These are phyloP conservation scores for Gentiana straminea DNA, from an alignment of 257 asterid genomes.

Conservation along the genomic window DNA sequence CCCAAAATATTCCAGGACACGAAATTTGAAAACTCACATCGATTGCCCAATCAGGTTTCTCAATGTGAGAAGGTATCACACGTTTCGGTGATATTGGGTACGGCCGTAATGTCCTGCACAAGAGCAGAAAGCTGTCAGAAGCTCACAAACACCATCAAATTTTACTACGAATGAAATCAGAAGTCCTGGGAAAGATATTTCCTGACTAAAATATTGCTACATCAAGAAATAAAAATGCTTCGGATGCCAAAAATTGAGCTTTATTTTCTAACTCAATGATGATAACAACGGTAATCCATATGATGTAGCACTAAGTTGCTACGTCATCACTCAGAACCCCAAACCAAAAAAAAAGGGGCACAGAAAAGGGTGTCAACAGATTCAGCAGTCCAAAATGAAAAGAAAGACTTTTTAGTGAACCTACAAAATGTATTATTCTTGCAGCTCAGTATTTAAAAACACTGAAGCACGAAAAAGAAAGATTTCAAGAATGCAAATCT, in stretches of 20 bases:
- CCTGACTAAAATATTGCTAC: not conserved
- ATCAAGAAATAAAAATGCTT: not conserved
- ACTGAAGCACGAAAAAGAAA: not conserved
- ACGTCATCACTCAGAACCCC: not conserved
- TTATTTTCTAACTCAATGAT: not conserved
- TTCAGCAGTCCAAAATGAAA: too few species aligned
- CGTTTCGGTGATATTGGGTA: conserved; percentile 73
- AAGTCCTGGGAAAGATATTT: not conserved
- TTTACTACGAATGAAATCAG: not conserved
- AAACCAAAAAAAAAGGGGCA: not conserved
- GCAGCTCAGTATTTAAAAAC: not conserved
- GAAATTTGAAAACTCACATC: conserved; percentile 48
- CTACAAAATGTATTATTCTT: not conserved
- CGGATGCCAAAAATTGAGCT: not conserved
- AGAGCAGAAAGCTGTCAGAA: not conserved
- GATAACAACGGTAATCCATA: not conserved
- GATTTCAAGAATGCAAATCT: not conserved
- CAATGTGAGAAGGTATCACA: conserved; percentile 61
- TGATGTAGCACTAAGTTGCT: too few species aligned
- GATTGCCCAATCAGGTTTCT: conserved; percentile 89
- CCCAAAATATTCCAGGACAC: conserved; percentile 1
- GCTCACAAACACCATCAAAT: not conserved
- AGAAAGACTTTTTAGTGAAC: not conserved
- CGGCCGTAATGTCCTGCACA: conserved; percentile 57
- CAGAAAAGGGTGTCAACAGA: not conserved